These are phyloP conservation scores for Cordyceps militaris DNA, from an alignment of 2,329 filamentous ascomycete species.

Conservation along the genomic window DNA sequence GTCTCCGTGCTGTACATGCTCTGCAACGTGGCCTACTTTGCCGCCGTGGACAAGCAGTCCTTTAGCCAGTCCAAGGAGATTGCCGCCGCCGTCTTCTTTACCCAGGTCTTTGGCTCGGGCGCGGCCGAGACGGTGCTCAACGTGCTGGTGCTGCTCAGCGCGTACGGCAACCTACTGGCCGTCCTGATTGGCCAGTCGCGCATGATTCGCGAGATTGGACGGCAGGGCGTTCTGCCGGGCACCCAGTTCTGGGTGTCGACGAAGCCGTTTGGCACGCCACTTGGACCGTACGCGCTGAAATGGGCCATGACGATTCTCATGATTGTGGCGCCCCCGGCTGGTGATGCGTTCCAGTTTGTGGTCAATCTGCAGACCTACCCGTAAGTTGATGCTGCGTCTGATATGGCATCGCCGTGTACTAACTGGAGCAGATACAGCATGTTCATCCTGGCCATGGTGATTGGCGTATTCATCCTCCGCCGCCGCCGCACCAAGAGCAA, in stretches of 20 bases:
- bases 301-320: constrained; percentile 52
- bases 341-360: constrained; percentile 60
- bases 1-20: constrained; percentile 51
- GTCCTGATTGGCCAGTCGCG: constrained; percentile 49
- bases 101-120: constrained; percentile 46
- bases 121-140: constrained; percentile 47
- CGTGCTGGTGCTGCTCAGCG: constrained; percentile 48
- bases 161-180: constrained; percentile 53
- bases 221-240: constrained; percentile 55
- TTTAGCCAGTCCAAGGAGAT: constrained; percentile 46
- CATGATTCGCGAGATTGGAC: constrained; percentile 52
- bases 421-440: constrained; percentile 29
- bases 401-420: not conserved
- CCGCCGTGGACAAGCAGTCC: constrained; percentile 47
- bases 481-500: constrained; percentile 44
- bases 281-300: constrained; percentile 52
- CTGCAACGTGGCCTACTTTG: constrained; percentile 55
- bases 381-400: not conserved
- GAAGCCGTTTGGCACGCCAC: constrained; percentile 54
- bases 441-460: constrained; percentile 49
- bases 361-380: constrained; percentile 55
- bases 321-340: constrained; percentile 53
- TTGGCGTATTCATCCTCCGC: constrained; percentile 53
- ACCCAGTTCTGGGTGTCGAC: constrained; percentile 56
- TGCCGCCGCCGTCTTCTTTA: constrained; percentile 52